A percentile compares a stretch with the other conserved stretches of the same genome.
phyloP scores from a whole-genome alignment of 371 early-diverging fungal genomes.

The Sporodiniella umbellata region DNA sequence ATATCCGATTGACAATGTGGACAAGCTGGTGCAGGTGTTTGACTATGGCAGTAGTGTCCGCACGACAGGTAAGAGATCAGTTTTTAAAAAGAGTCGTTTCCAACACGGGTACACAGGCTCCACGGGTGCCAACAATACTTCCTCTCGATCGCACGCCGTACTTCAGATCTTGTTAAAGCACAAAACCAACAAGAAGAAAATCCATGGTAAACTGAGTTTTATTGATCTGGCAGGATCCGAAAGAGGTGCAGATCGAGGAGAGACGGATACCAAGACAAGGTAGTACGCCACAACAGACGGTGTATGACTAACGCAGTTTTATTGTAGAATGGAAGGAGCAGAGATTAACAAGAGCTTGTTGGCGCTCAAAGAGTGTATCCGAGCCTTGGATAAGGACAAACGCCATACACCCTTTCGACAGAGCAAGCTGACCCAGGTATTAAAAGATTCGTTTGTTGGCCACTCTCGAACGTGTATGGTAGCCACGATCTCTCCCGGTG shows the following conservation, averaged over 20 bases:
- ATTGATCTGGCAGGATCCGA: slow-evolving; percentile 99
- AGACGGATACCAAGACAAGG: slow-evolving; percentile 85
- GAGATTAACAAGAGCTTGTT: slow-evolving; percentile 98
- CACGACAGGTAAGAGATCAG: slow-evolving; percentile 83
- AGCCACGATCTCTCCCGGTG: slow-evolving; percentile 91
- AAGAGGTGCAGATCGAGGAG: slow-evolving; percentile 97
- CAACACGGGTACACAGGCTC: too few species aligned
- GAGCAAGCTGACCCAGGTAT: slow-evolving; percentile 92
- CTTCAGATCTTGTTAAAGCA: slow-evolving; percentile 83
- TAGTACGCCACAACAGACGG: slow-evolving; percentile 11
- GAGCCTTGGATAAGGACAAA: slow-evolving; percentile 90
- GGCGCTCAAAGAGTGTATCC: slow-evolving; percentile 96
- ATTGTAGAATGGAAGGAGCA: slow-evolving; percentile 85
- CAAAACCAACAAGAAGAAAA: slow-evolving; percentile 47
- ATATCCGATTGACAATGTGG: slow-evolving; percentile 70
- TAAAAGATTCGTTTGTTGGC: slow-evolving; percentile 96
- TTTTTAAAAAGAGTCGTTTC: too few species aligned
- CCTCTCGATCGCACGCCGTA: slow-evolving; percentile 97
- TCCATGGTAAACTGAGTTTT: slow-evolving; percentile 89
- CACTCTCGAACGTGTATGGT: slow-evolving; percentile 95
- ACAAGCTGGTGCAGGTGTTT: slow-evolving; percentile 85
- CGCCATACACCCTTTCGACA: slow-evolving; percentile 95
- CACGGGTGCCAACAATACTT: slow-evolving; percentile 95
- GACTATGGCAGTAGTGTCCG: slow-evolving; percentile 85
- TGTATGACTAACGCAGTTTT: too few species aligned